A percentile compares a stretch with the other conserved stretches of the same genome.
These are phyloP conservation scores for Cicer arietinum DNA, from an alignment of 306 rosid genomes.

Conservation along the genomic window DNA sequence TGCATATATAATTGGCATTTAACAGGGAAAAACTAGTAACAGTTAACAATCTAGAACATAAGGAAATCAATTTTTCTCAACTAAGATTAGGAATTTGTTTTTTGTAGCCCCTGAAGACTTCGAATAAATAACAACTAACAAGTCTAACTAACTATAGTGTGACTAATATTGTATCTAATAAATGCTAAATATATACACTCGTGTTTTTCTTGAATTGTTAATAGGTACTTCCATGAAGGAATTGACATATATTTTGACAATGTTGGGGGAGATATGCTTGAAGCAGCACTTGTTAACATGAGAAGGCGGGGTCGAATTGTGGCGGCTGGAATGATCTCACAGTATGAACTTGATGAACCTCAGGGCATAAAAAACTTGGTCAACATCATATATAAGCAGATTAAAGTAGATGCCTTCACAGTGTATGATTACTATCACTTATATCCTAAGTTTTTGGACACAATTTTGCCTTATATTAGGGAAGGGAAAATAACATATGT, in stretches of 20 bases:
- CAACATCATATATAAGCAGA: conserved; percentile 45
- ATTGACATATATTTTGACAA: conserved; percentile 77
- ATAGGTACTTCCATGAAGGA: conserved; percentile 63
- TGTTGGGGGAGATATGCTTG: conserved; percentile 71
- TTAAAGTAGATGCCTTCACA: conserved; percentile 59
- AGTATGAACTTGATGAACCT: conserved; percentile 60
- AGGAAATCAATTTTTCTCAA: not conserved
- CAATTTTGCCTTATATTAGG: conserved; percentile 57
- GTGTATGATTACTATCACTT: conserved; percentile 55
- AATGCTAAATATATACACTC: conserved; percentile 16
- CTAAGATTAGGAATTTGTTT: not conserved
- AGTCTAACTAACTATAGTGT: too few relatives aligned
- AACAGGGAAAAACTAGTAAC: not conserved
- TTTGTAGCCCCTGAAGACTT: not conserved
- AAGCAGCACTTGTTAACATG: conserved; percentile 64
- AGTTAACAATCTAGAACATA: not conserved
- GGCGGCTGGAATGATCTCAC: conserved; percentile 66
- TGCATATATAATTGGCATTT: conserved; percentile 13
- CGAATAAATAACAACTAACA: too few relatives aligned
- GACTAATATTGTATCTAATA: too few relatives aligned
- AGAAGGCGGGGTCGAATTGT: conserved; percentile 56
- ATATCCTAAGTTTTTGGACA: conserved; percentile 64
- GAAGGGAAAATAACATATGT: conserved; percentile 60
- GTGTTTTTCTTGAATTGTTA: not conserved
- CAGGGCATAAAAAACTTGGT: conserved; percentile 61